These are phyloP conservation scores for Yamadazyma jaroonii DNA, from an alignment of 1,139 yeast genomes.

Conservation along the genomic window DNA sequence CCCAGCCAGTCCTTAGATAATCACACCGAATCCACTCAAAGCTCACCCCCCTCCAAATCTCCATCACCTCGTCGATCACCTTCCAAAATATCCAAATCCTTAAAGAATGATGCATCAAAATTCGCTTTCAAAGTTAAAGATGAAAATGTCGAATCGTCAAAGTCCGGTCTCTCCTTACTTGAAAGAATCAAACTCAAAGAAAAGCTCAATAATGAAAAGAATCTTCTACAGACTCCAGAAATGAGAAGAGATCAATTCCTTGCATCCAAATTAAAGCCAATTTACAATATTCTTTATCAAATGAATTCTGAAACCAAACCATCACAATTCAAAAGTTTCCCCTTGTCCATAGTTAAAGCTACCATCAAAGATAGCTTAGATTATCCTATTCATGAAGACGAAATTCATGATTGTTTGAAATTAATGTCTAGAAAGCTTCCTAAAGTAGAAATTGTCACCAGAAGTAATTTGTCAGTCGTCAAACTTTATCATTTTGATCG, in stretches of 20 bases:
- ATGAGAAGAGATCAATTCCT: conserved; percentile 35
- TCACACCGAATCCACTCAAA: no score
- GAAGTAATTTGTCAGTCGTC: conserved; percentile 26
- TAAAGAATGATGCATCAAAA: conserved; percentile 29
- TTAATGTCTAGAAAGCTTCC: conserved; percentile 18
- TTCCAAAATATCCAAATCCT: conserved; percentile 18
- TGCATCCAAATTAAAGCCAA: conserved; percentile 36
- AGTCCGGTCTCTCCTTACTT: conserved; percentile 34
- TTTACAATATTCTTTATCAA: conserved; percentile 39
- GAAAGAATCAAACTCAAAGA: conserved; percentile 43
- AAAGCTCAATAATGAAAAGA: conserved; percentile 16
- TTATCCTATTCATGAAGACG: conserved; percentile 31
- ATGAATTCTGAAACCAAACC: conserved; percentile 14
- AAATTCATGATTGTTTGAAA: conserved; percentile 28
- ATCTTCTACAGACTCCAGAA: conserved; percentile 26
- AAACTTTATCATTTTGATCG: conserved; percentile 27
- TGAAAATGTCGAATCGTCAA: conserved; percentile 19
- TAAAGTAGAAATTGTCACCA: conserved; percentile 14
- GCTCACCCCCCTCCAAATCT: no score
- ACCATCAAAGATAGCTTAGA: conserved; percentile 34
- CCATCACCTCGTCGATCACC: conserved; percentile 12
- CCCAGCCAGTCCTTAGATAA: no score
- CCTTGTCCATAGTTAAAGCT: conserved; percentile 24
- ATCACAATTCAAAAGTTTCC: conserved; percentile 14
- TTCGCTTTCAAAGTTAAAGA: conserved; percentile 27